Base-by-base conservation (phyloP, 305 asterid genomes). In the Fraxinus baroniana region DNA sequence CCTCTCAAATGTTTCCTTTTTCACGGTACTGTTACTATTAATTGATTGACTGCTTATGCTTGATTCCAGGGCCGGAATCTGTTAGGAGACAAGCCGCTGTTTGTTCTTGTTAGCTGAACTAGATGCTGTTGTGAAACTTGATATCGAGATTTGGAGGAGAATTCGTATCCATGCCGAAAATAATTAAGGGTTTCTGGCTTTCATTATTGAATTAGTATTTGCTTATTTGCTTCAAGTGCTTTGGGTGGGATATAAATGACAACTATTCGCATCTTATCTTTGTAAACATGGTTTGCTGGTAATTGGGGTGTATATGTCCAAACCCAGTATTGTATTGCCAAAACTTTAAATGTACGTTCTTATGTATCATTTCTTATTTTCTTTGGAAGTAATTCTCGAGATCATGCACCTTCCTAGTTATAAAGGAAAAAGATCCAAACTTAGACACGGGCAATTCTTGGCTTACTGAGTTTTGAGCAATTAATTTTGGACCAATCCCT, bases 101-200 rank as follows among this genome's bases (percentile, higher is more conserved):
- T 93, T 90, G 96, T 95, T 86, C 98, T 95, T 76, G 92, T 95
- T 86, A 91, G 82, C 93, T 91, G 79, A 77, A 52, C 78, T 77
- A 85, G 76, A 72, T 8, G 74, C 39, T 28, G 39, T 5, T 20
- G 71, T 2, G 30, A 20, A 57, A 57, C 68, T 57, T 57, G 12
- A 7, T 57, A 57, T 6, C 3, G 26, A 18, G 26, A 60, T 60
- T 60, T 20, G 70, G 2, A 18, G 9, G 71, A 22, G 30, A 3
- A 62, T 62, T 20, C 10, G 24, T 18, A 8, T 62, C 20, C 30
- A 62, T 2, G 71, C 1, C 4, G 13, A 20, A 20, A 62, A 20
- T 62, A 62, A 62, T 7, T 62, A 8, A 2, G 15, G 4, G 36
- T 13, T 1, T 68, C 35, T 20, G 72, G 37, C 74, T 12, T 13